Evolutionary conservation across 75 land plant species (phyloP), one percentile per base, ranked within the genome.

Genomic region (Pinus taeda): DNA sequence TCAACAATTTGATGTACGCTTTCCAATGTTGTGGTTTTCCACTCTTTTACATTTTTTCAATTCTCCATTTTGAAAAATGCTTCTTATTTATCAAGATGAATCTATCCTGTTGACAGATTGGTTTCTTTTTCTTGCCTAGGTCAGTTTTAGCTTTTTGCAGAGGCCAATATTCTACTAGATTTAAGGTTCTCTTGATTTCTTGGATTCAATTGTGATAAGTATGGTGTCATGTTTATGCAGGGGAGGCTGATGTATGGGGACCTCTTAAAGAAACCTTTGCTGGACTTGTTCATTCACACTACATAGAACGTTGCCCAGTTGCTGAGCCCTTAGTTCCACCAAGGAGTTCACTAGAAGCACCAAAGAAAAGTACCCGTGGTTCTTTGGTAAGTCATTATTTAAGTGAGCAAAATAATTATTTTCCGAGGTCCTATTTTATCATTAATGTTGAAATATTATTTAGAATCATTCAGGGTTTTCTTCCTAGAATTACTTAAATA

Each of bases 281-380:
- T 58, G 76, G 56, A 61, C 96, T 95, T 76, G 77, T 85, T 17
- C 74, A 57, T 75, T 80, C 94, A 42, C 90, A 63, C 63, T 95
- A 76, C 77, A 82, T 95, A 71, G 96, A 93, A 71, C 89, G 96
- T 12, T 95, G 98, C 59, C 98, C 98, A 12, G 82, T 75, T 33
- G 75, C 96, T 81, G 94, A 95, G 57, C 98, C 98, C 30, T 74
- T 81, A 56, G 66, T 93, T 75, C 76, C 75, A 8, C 81, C 77
- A 12, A 75, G 72, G 76, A 53, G 57, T 62, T 84, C 91, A 49
- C 15, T 37, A 33, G 79, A 84, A 39, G 83, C 85, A 76, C 85
- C 85, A 17, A 84, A 84, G 63, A 86, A 86, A 81, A 56, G 14
- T 21, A 5, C 74, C 7, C 86, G 87, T 76, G 71, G 81, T 57